Evolutionary conservation across 768 basidiomycete species (phyloP).

Genomic region (Mycena galopus): DNA sequence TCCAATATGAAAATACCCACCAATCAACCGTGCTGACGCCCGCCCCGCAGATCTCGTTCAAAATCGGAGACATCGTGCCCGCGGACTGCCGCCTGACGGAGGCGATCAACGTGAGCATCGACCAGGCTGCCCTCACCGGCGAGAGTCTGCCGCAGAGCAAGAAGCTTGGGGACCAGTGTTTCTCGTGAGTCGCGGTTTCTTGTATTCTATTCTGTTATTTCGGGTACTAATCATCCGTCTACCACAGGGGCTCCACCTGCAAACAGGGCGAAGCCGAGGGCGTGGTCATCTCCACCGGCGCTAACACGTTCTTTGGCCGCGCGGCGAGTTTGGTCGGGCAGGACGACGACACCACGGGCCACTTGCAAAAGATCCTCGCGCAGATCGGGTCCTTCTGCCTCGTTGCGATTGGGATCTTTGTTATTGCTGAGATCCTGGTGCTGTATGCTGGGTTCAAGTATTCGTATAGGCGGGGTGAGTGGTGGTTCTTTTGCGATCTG

Average conservation of each 20-base stretch:
- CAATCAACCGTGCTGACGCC: not conserved
- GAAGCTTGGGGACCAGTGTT: slow-evolving; percentile 96
- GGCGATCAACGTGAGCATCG: slow-evolving; percentile 97
- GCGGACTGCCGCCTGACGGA: slow-evolving; percentile 98
- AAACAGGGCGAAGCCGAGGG: slow-evolving; percentile 99
- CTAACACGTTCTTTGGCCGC: slow-evolving; percentile 99
- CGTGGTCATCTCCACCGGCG: slow-evolving; percentile 97
- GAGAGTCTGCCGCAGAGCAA: slow-evolving; percentile 95
- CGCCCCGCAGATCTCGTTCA: slow-evolving; percentile 76
- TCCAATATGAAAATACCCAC: too few species aligned
- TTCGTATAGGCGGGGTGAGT: slow-evolving; percentile 88
- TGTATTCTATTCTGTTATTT: too few species aligned
- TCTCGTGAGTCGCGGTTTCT: slow-evolving; percentile 81
- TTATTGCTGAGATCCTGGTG: slow-evolving; percentile 92
- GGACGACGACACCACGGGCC: slow-evolving; percentile 97
- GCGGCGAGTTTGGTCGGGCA: slow-evolving; percentile 94
- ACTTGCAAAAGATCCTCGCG: slow-evolving; percentile 98
- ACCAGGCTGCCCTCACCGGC: slow-evolving; percentile 97
- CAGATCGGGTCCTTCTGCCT: slow-evolving; percentile 99
- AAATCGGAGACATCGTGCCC: slow-evolving; percentile 98
- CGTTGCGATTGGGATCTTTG: slow-evolving; percentile 95
- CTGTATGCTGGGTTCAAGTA: slow-evolving; percentile 95
- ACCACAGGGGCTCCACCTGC: slow-evolving; percentile 89
- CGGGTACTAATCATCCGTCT: too few species aligned
- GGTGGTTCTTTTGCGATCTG: not conserved